phyloP scores from a whole-genome alignment of 305 asterid species.

The Solanum hybrid region DNA sequence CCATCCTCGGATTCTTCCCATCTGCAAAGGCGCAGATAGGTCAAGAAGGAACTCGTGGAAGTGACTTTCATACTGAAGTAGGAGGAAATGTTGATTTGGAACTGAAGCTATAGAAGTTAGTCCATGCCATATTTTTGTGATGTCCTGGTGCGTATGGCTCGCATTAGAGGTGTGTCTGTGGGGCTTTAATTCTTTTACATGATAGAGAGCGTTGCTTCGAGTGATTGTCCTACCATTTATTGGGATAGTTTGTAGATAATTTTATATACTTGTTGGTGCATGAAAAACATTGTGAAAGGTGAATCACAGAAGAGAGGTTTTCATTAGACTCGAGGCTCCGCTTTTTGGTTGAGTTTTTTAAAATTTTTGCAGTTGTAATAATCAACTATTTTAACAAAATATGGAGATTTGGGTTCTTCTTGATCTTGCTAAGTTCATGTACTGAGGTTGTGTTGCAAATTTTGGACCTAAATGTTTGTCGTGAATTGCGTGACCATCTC shows the following conservation, averaged over 20 bases:
- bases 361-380: neutral
- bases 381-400: neutral
- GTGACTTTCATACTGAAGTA: neutral
- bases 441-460: neutral
- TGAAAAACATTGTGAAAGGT: neutral
- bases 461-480: neutral
- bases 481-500: neutral
- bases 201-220: neutral
- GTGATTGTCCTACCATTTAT: neutral
- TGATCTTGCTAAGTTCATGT: neutral
- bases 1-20: slow-evolving; percentile 49
- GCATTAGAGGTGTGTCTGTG: neutral
- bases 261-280: neutral
- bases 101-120: neutral
- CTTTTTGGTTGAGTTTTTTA: neutral
- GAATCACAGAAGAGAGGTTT: neutral
- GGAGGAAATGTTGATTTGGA: neutral
- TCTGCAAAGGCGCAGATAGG: slow-evolving; percentile 17
- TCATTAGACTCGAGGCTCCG: neutral
- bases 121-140: neutral
- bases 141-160: neutral
- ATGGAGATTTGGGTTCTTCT: neutral
- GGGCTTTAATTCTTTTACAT: neutral
- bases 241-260: neutral
- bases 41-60: neutral